These are phyloP conservation scores for Xylaria nigripes DNA, from an alignment of 495 filamentous ascomycete genomes.

Conservation along the genomic window DNA sequence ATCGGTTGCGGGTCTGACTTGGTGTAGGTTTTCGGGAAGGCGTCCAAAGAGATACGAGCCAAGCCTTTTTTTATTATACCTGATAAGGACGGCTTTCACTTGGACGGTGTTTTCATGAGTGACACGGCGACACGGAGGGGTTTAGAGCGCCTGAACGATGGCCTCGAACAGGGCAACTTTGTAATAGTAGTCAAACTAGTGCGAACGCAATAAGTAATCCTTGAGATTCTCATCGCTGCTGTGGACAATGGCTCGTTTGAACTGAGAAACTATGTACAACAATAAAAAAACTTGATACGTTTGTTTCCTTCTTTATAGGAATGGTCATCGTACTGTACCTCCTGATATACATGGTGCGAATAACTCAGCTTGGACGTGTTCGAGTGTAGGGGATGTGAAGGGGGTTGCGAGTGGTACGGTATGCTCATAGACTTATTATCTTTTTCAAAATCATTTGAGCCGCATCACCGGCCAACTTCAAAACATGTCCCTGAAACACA, in stretches of 20 bases:
- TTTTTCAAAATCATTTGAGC: no score
- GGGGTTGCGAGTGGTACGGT: no score
- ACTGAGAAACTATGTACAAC: not conserved
- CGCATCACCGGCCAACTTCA: no score
- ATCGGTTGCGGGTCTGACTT: not conserved
- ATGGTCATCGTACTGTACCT: no score
- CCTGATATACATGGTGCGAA: no score
- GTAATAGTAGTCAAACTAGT: not conserved
- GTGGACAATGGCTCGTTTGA: not conserved
- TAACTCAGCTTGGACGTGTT: no score
- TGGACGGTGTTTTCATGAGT: not conserved
- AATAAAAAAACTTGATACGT: no score
- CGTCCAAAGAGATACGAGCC: not conserved
- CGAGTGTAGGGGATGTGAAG: no score
- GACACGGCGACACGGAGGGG: not conserved
- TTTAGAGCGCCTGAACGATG: constrained; percentile 2
- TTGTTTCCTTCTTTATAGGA: no score
- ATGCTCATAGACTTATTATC: no score
- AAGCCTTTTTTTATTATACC: constrained; percentile 1
- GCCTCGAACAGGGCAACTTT: not conserved
- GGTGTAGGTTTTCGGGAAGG: constrained; percentile 16
- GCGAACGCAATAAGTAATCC: not conserved
- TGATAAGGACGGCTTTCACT: not conserved
- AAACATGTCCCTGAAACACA: no score
- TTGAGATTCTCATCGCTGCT: not conserved